Evolutionary conservation across 2,329 filamentous ascomycete genomes (phyloP), one percentile per base, ranked within the genome.

Genomic region (Aureobasidium sp.): DNA sequence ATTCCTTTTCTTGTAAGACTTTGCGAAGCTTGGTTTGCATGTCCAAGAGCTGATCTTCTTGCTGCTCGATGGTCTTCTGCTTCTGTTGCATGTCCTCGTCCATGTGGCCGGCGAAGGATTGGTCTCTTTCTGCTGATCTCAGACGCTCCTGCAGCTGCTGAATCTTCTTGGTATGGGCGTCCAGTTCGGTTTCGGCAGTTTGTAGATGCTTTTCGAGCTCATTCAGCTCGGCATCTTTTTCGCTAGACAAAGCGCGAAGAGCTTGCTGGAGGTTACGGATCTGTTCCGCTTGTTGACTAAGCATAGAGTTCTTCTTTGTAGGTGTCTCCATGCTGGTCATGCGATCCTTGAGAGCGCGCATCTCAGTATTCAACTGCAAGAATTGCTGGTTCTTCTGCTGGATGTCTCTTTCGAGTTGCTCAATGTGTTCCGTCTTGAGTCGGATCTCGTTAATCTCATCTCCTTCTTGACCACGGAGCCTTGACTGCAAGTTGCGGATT

Each of bases 331-430:
- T 70, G 12, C 69, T 68, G 22, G 66, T 66, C 17, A 75, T 63
- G 11, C 72, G 69, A 39, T 71, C 67, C 57, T 70, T 72, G 34
- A 74, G 66, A 20, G 67, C 69, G 29, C 63, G 68, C 53, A 72
- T 65, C 55, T 74, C 69, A 45, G 72, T 69, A 5, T 64, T 66
- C 41, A 72, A 70, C 42, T 74, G 70, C 52, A 68, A 64, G 37
- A 65, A 65, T 11, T 68, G 64, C 41, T 62, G 65, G 34, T 74
- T 70, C 53, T 71, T 70, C 12, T 64, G 42, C 48, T 75, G 72
- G 15, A 79, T 65, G 15, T 75, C 69, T 17, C 73, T 65, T 53
- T 78, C 73, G 8, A 79, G 69, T 17, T 75, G 73, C 20, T 71
- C 69, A 12, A 74, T 67, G 14, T 67, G 68, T 59, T 72, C 71